These are phyloP conservation scores for Ceratorhiza oryzae-sativae DNA, from an alignment of 1,284 basidiomycete genomes.

Conservation along the genomic window DNA sequence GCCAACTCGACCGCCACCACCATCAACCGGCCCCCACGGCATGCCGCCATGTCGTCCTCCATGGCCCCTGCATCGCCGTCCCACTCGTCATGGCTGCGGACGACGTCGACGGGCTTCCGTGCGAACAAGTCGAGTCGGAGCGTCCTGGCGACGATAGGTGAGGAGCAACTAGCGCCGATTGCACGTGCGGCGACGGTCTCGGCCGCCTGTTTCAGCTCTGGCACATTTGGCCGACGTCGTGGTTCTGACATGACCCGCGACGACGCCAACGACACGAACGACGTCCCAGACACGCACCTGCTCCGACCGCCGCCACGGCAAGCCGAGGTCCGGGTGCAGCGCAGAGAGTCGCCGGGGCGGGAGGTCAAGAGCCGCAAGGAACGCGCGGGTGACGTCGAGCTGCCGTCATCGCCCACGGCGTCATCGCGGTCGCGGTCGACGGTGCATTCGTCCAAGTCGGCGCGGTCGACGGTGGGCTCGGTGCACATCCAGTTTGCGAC, in stretches of 20 bases:
- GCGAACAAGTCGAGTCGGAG: constrained; percentile 28
- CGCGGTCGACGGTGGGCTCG: neutral
- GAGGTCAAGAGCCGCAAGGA: too few relatives aligned
- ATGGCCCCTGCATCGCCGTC: neutral
- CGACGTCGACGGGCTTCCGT: neutral
- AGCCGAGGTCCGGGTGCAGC: too few relatives aligned
- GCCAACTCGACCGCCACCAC: neutral
- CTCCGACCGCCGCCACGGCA: too few relatives aligned
- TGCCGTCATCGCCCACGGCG: constrained; percentile 7
- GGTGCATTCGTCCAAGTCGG: neutral
- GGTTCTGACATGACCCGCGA: neutral
- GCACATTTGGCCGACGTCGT: neutral
- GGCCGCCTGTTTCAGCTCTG: constrained; percentile 15
- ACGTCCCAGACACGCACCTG: neutral
- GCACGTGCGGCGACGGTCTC: constrained; percentile 14
- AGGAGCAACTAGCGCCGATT: neutral
- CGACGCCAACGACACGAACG: neutral
- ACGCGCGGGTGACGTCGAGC: neutral
- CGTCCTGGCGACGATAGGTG: constrained; percentile 26
- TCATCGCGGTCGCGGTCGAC: constrained; percentile 1
- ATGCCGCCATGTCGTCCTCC: neutral
- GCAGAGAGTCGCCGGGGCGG: neutral
- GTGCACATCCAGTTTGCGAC: constrained; percentile 18
- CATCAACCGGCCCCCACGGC: neutral
- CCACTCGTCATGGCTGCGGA: neutral